A percentile compares a stretch with the other conserved stretches of the same genome.
These are phyloP conservation scores for Aspergillus sojae DNA, from an alignment of 2,329 filamentous ascomycete genomes.

Conservation along the genomic window DNA sequence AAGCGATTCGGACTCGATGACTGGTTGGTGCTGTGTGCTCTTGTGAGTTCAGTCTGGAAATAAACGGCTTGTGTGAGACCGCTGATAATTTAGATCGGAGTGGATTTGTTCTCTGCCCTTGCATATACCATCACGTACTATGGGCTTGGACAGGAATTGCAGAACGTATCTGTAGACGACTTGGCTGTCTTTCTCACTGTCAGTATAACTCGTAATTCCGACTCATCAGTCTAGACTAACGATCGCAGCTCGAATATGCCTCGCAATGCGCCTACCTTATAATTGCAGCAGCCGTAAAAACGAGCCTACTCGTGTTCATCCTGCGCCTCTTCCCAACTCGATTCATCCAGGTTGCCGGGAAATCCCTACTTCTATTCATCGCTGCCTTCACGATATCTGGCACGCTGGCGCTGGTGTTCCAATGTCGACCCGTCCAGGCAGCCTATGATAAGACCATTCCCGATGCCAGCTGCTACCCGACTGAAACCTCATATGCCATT, in stretches of 20 bases:
- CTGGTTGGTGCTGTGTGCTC: constrained; percentile 17
- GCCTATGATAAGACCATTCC: constrained; percentile 16
- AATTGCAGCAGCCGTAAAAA: constrained; percentile 17
- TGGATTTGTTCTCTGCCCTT: constrained; percentile 18
- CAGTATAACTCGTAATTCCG: neutral
- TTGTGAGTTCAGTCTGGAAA: constrained; percentile 10
- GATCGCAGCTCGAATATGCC: constrained; percentile 14
- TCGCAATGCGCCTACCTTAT: constrained; percentile 17
- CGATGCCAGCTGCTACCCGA: constrained; percentile 11
- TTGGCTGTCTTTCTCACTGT: neutral
- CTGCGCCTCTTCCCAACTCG: constrained; percentile 21
- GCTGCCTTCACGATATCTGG: constrained; percentile 15
- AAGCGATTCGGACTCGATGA: constrained; percentile 20
- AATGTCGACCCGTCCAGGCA: constrained; percentile 17
- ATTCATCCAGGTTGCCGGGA: constrained; percentile 10
- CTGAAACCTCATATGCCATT: constrained; percentile 13
- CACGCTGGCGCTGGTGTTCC: constrained; percentile 15
- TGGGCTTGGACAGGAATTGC: constrained; percentile 14
- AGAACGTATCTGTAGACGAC: constrained; percentile 12
- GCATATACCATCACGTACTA: constrained; percentile 19
- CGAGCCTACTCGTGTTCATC: constrained; percentile 20
- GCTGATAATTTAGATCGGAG: constrained; percentile 7
- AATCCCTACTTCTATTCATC: constrained; percentile 16
- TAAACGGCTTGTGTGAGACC: neutral
- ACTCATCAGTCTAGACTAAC: neutral